Percentiles rank a stretch among this genome's conserved stretches.
phyloP scores from a whole-genome alignment of 2,329 filamentous ascomycete species.

The Alternaria atra region DNA sequence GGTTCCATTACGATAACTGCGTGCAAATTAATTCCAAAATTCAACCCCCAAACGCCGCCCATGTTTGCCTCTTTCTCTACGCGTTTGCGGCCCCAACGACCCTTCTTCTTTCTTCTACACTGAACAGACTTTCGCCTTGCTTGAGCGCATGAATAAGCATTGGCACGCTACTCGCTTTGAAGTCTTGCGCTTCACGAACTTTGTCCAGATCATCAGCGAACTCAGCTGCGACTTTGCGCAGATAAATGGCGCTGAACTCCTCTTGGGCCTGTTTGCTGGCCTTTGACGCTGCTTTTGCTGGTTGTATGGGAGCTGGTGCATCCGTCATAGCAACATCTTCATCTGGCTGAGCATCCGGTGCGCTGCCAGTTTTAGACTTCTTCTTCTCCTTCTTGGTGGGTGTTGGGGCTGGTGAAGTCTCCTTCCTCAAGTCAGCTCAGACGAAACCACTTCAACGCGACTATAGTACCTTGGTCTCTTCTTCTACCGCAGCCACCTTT shows the following conservation, averaged over 20 bases:
- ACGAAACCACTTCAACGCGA: background rate
- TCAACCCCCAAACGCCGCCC: conserved; percentile 24
- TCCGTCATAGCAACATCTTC: conserved; percentile 33
- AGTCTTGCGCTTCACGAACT: conserved; percentile 74
- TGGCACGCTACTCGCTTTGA: conserved; percentile 68
- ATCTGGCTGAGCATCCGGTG: conserved; percentile 15
- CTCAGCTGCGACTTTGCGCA: conserved; percentile 73
- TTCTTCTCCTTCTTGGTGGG: conserved; percentile 25
- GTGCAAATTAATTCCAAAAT: background rate
- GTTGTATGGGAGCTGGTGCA: conserved; percentile 14
- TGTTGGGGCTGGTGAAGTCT: conserved; percentile 8
- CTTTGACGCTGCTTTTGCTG: conserved; percentile 11
- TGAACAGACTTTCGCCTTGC: conserved; percentile 72
- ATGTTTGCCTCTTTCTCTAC: conserved; percentile 12
- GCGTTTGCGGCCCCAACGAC: conserved; percentile 40
- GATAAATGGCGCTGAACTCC: conserved; percentile 71
- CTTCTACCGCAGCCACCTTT: conserved; percentile 10
- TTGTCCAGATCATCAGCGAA: conserved; percentile 78
- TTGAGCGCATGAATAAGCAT: conserved; percentile 73
- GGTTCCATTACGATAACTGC: background rate
- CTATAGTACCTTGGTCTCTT: background rate
- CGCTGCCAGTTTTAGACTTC: conserved; percentile 1
- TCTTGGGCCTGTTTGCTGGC: conserved; percentile 22
- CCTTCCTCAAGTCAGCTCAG: conserved; percentile 4
- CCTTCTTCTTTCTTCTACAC: conserved; percentile 60